A percentile compares a stretch with the other conserved stretches of the same genome.
Conservation (phyloP, 257 asterid species). For the Orobanche coerulescens region DNA sequence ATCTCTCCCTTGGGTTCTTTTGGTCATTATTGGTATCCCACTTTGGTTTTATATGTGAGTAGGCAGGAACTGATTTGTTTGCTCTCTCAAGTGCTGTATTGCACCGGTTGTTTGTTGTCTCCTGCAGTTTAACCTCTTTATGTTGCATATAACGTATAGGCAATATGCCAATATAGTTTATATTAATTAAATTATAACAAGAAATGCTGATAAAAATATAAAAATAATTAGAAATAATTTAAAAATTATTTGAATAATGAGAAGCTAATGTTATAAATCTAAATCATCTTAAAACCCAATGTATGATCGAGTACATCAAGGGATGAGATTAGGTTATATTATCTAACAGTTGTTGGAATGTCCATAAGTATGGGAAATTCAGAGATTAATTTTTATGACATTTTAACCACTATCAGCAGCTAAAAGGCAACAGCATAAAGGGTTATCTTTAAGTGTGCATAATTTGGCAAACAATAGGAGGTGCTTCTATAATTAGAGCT, state of each 20-base stretch:
- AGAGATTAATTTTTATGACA: neutral
- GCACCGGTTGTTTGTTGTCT: no score
- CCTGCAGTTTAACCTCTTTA: no score
- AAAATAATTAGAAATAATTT: no score
- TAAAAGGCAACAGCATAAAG: no score
- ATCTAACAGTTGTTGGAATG: neutral
- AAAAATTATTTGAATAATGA: neutral
- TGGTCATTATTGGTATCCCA: no score
- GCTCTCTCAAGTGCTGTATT: no score
- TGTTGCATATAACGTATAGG: no score
- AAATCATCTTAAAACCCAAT: neutral
- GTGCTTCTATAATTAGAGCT: neutral
- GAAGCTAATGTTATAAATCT: neutral
- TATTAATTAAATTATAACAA: no score
- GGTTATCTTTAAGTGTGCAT: neutral
- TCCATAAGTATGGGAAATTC: neutral
- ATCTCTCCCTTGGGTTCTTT: neutral
- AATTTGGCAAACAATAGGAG: neutral
- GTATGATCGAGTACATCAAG: neutral
- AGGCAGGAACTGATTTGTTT: no score
- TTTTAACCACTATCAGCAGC: neutral
- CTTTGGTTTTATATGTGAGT: no score
- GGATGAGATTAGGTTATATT: neutral
- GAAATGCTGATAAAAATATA: no score
- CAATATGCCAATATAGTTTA: no score